Conservation (phyloP, 495 filamentous ascomycete species). For the Letharia lupina region DNA sequence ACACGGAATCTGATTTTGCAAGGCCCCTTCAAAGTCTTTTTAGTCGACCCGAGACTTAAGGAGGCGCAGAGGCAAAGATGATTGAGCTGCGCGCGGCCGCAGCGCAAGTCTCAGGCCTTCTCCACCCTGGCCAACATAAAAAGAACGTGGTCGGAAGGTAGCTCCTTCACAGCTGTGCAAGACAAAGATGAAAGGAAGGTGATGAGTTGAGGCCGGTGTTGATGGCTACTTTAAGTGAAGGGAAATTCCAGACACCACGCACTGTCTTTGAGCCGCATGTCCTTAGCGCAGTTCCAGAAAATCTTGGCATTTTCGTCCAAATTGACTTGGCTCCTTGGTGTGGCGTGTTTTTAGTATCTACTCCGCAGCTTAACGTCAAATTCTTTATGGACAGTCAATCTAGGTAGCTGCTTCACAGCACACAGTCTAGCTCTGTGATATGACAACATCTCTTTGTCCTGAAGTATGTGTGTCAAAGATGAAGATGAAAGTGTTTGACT, state of each 20-base stretch:
- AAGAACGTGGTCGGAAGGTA: conserved; percentile 6
- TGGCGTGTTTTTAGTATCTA: too few species aligned
- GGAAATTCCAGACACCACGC: not conserved
- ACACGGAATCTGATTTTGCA: not conserved
- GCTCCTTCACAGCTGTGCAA: not conserved
- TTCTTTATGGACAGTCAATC: not conserved
- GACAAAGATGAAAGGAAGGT: not conserved
- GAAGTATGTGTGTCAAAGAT: not conserved
- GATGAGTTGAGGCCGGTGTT: not conserved
- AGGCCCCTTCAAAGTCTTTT: not conserved
- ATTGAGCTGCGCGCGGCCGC: conserved; percentile 1
- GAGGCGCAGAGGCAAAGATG: conserved; percentile 4
- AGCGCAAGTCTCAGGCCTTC: not conserved
- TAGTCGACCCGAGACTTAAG: not conserved
- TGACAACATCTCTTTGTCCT: not conserved
- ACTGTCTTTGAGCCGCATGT: not conserved
- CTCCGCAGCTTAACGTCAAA: not conserved
- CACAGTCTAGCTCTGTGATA: not conserved
- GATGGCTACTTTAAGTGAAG: not conserved
- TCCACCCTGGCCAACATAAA: conserved; percentile 8
- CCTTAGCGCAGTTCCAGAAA: conserved; percentile 8
- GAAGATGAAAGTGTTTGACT: not conserved
- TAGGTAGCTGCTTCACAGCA: not conserved
- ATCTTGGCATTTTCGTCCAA: not conserved
- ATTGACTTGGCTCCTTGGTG: too few species aligned